Evolutionary conservation across 441 rosid genomes (phyloP), one percentile per base, ranked within the genome.

Genomic region (Euphorbia schlechtendalii): DNA sequence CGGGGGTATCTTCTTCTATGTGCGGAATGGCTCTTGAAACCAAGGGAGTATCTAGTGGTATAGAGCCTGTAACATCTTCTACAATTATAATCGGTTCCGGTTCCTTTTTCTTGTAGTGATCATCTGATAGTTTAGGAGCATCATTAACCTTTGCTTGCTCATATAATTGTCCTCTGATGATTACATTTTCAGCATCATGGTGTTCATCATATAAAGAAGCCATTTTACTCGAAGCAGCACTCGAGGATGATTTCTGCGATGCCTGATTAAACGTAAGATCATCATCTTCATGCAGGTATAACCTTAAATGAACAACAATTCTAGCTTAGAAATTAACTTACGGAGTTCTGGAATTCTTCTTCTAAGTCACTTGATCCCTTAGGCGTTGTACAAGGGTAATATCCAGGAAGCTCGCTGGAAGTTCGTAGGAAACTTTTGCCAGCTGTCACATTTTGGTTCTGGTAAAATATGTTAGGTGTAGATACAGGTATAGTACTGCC

Each of bases 51-150:
- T 72, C 80, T 2, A 76, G 65, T 40, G 71, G 77, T 20, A 64
- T 72, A 56, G 77, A 73, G 57, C 83, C 74, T 4, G 86, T 88
- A 66, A 85, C 92, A 79, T 90, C 97, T 77, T 90, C 89, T 56
- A 86, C 85, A 58, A 73, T 64, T 52, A 90, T 64, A 46, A 41
- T 43, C 41, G 77, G 63, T 54, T 68, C 67, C 53, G 64, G 68
- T 71, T 63, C 51, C 61, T 73, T 65, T 69, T 67, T 55, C 22
- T 62, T 66, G 45, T 73, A 61, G 58, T 53, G 66, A 69, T 68
- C 71, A 68, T 70, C 68, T 49, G 75, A 73, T 25, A 69, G 66
- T 25, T 71, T 73, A 49, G 81, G 63, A 66, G 65, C 68, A 72
- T 67, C 77, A 71, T 60, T 69, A 56, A 70, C 71, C 24, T 67